Evolutionary conservation across 2,329 filamentous ascomycete species (phyloP).

Genomic region (Hymenoscyphus fructigenus): DNA sequence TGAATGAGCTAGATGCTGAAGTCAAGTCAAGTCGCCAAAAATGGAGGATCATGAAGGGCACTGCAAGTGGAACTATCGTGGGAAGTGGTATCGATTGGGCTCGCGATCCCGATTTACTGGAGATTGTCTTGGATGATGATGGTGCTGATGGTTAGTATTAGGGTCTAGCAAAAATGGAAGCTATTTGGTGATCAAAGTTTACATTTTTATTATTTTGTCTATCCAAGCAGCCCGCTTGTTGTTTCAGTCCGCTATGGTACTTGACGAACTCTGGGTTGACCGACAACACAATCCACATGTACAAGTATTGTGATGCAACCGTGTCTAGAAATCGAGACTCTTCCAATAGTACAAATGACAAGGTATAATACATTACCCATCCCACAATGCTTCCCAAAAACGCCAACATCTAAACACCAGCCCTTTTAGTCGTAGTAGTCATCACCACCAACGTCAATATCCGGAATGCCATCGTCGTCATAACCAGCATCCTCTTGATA

Average conservation of each 20-base stretch:
- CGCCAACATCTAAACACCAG: too few species aligned
- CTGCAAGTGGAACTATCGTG: conserved; percentile 74
- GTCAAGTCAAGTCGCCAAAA: conserved; percentile 62
- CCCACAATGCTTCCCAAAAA: not conserved
- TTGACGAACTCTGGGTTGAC: too few species aligned
- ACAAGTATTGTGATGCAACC: not conserved
- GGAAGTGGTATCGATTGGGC: conserved; percentile 85
- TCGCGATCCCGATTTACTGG: conserved; percentile 62
- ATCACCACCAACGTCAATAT: not conserved
- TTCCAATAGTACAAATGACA: not conserved
- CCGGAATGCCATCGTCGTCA: not conserved
- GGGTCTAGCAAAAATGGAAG: not conserved
- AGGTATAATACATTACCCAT: not conserved
- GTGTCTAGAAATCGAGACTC: not conserved
- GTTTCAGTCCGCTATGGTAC: not conserved
- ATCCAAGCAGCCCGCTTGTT: not conserved
- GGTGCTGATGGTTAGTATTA: conserved; percentile 37
- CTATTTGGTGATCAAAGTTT: not conserved
- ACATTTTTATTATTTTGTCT: not conserved
- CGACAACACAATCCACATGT: not conserved
- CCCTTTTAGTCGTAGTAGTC: not conserved
- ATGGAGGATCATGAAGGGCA: conserved; percentile 75
- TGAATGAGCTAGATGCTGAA: conserved; percentile 57
- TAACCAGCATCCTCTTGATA: not conserved
- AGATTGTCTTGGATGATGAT: conserved; percentile 70